Evolutionary conservation across 2,329 filamentous ascomycete genomes (phyloP), one percentile per base, ranked within the genome.

Genomic region (Gnomoniopsis smithogilvyi): DNA sequence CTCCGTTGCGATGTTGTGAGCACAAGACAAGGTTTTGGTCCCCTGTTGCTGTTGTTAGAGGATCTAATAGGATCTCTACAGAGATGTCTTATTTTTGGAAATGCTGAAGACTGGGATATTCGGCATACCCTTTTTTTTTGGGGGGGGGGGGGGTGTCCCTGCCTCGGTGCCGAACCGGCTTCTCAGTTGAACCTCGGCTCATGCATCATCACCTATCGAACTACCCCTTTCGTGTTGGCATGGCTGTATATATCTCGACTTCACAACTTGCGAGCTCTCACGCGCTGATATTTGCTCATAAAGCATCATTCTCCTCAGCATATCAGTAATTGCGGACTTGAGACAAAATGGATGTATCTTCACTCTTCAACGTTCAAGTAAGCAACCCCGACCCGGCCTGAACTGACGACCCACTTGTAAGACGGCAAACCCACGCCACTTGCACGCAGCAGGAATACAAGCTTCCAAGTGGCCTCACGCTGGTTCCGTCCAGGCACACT

Each of bases 321-420:
- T 1, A 11, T 6, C 12, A 41, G 36, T 41, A 41, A 1, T 12
- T 1, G 8, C 36, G 15, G 36, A 12, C n/a, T 22, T 17, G 7
- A 12, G 15, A 4, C 38, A 33, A 19, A 6, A 54, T 87, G 84
- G 82, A 87, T 67, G 67, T 77, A 12, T 72, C 77, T 64, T 79
- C 64, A 62, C 74, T 87, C 41, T 87, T 87, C 67, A 74, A 81
- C 64, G 82, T 87, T 65, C 82, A 86, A 78, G 84, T 85, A 67
- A 65, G 72, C 63, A 46, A 11, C 26, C n/a, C 55, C 30, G 46
- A 58, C 26, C 10, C 54, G 45, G 36, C 36, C 36, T 41, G 26
- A 30, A 7, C 12, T n/a, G 17, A 12, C 6, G 12, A n/a, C 36
- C 36, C 36, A n/a, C 6, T 14, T 41, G 17, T 43, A 4, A 45